Evolutionary conservation across 345 rosid genomes (phyloP), one percentile per base, ranked within the genome.

Genomic region (Boechera divaricarpa): DNA sequence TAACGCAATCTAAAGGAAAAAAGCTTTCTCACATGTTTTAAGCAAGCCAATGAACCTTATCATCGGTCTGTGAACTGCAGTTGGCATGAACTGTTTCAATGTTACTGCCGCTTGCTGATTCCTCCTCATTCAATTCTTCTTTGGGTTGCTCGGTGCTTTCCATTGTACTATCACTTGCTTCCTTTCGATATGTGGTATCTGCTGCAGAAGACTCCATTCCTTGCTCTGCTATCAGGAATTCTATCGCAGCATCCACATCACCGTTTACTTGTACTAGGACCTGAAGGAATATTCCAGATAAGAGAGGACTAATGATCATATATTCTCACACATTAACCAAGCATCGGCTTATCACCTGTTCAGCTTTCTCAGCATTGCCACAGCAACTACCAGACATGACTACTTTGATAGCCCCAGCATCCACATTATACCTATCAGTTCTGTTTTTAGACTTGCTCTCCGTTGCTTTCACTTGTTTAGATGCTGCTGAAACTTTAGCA

Each of bases 311-410:
- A 9, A 8, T 54, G 38, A 49, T 16, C 49, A 42, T 28, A 52
- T 7, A n/a, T 44, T 62, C 52, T 7, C 13, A 35, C 31, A 69
- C 10, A 70, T 33, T 48, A 70, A 66, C 10, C 35, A 67, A 69
- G 51, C 56, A 41, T 49, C n/a, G 16, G 60, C 47, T 60, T 35
- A 72, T 75, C 71, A 91, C 98, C 98, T 89, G 78, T 79, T 88
- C 87, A 57, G 80, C 94, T 84, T 89, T 92, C 76, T 82, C 87
- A 62, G 83, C 76, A 76, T 80, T 83, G 76, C 79, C 87, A 77
- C 94, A 89, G 39, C 90, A 92, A 82, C 85, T 87, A 82, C 97
- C 92, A 6, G 92, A 83, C 93, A 92, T 87, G 61, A 87, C 91
- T 80, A 90, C 54, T 82, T 94, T 92, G 67, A 94, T 74, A 9